Base-by-base conservation (phyloP, 2,329 filamentous ascomycete species). In the Verticillium nonalfalfae region DNA sequence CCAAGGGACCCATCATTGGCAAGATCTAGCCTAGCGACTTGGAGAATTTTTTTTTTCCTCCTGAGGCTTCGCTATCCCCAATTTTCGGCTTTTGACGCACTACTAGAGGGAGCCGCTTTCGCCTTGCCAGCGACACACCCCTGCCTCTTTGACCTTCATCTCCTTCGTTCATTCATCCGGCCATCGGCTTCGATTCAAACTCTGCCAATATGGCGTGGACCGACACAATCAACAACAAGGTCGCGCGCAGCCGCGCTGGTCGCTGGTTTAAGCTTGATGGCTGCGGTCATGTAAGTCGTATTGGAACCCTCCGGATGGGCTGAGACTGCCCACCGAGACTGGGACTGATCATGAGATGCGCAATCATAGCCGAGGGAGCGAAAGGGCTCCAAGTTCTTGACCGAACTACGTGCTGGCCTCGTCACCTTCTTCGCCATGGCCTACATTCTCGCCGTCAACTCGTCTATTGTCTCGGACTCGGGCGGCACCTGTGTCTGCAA, bases 401-500 rank as follows among this genome's bases (percentile, higher is more conserved):
- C 91, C 57, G 92, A 96, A 76, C 80, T 96, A 60, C 88, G 92
- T 64, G 92, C 90, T 62, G 92, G 92, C 57, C 77, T 96, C 40
- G 90, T 91, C 33, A 93, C 90, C 72, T 92, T 93, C 76, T 90
- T 90, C 72, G 84, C 84, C 67, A 81, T 83, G 76, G 76, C 77
- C 64, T 82, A 82, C 69, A 83, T 84, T 63, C 78, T 84, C 65
- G 78, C 81, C 64, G 81, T 84, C 67, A 81, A 85, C 68, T 74
- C 78, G 11, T 77, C 75, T 64, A 82, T 83, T 65, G 79, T 81
- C 56, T 82, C 88, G 57, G 84, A 90, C 64, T 85, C 81, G 9
- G 89, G 89, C 64, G 91, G 90, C 61, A 91, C 90, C 18, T 95
- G 91, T 68, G 85, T 92, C 36, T 95, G 91, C 72, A 81, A 83